Evolutionary conservation across 129 eudicot species (phyloP).

Genomic region (Dittrichia graveolens): DNA sequence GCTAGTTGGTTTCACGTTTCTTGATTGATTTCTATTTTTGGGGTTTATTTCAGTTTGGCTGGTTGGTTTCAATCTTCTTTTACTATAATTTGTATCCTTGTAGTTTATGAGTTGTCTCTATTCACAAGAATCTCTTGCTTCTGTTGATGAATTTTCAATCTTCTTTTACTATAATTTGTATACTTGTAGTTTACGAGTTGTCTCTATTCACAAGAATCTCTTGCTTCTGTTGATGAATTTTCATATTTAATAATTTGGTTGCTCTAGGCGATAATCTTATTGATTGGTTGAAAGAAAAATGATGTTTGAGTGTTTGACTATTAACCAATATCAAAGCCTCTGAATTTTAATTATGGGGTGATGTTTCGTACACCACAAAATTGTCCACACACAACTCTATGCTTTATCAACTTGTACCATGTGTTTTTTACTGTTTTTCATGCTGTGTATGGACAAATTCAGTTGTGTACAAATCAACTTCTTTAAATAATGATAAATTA

Average conservation of each 20-base stretch:
- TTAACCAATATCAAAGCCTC: neutral
- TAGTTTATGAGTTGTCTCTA: neutral
- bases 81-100: neutral
- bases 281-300: neutral
- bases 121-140: neutral
- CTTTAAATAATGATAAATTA: neutral
- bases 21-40: slow-evolving; percentile 23
- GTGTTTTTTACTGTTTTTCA: too few relatives aligned
- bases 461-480: too few relatives aligned
- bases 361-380: too few relatives aligned
- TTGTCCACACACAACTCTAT: too few relatives aligned
- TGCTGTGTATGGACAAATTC: too few relatives aligned
- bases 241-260: neutral
- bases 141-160: neutral
- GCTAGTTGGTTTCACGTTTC: slow-evolving; percentile 15
- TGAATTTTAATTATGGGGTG: too few relatives aligned
- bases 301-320: neutral
- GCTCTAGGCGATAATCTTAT: neutral
- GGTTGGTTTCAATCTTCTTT: neutral
- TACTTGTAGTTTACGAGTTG: neutral
- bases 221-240: neutral
- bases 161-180: neutral
- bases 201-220: neutral
- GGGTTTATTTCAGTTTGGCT: neutral
- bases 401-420: too few relatives aligned